Evolutionary conservation across 495 filamentous ascomycete species (phyloP), one percentile per base, ranked within the genome.

Genomic region (Stereocaulon alpinum): DNA sequence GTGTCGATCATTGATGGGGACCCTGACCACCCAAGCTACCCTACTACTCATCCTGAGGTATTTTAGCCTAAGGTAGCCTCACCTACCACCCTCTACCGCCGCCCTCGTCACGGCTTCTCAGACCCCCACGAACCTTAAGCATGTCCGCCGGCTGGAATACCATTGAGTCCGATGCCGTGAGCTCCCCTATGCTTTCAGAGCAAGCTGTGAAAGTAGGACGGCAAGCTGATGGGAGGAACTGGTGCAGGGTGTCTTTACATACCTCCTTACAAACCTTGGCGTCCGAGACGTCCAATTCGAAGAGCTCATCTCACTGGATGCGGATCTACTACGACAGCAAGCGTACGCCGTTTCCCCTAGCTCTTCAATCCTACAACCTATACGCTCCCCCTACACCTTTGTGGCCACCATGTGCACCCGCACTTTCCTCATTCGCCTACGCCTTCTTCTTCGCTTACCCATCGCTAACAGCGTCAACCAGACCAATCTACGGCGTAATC

Each of bases 261-360:
- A 88, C 68, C 82, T 99, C 49, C 72, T 90, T 65, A 87, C 96
- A 65, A 89, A 88, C 63, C 86, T 99, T 44, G 93, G 94, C 40
- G 91, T 91, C 40, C 85, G 89, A 68, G 83, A 89, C 68, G 88
- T 96, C 7, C 93, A 99, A 72, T 97, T 96, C 72, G 94, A 97
- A 73, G 93, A 99, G 73, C 84, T 99, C 60, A 83, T 96, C 42
- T 84, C 88, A 1, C 80, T 99, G 55, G 94, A 97, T 70, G 77
- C 90, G 12, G 83, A 88, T 57, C 82, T 78, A 51, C 86, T 99
- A 52, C 83, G 81, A 15, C 81, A 87, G 59, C 77, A 91, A 56
- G 77, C 73, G 78, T 77, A 71, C 40, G 50, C 14, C 40, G 43
- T 48, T 14, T n/a, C 17, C 18, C n/a, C 30, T 1, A 24, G 24